Base-by-base conservation (phyloP, 176 grass and related monocot genomes). In the Rhynchospora tenuis region DNA sequence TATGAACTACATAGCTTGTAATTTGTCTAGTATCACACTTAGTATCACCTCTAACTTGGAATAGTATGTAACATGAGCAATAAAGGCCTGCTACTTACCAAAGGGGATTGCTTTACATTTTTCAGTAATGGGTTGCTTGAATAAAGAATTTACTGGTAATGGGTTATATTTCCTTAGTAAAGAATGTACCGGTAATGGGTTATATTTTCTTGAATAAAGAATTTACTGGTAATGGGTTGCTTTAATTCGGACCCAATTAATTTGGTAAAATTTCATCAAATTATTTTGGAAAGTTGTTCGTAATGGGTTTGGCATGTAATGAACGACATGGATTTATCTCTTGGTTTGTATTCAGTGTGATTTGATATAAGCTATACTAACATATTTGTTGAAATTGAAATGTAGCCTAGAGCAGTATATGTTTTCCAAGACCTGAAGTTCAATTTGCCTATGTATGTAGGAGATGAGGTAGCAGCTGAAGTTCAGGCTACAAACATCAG, bases 321-420 rank as follows among this genome's bases (percentile, higher is more conserved):
- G 9, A 24, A 1, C 11, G 26, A 62, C 11, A 62, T 62, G 22
- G 8, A 62, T 61, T 61, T 61, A 23, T 62, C 7, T 0, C 20
- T 62, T 62, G n/a, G 6, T 58, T 16, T n/a, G n/a, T n/a, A 19
- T 44, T 69, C 17, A 9, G 33, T 12, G 0, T 17, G 33, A n/a
- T 43, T 43, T 14, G 8, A 3, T 2, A 19, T 69, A 2, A 44
- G 44, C 66, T 70, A 11, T 20, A 70, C 45, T 74, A 74, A 74
- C 13, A 26, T 74, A 3, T 74, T n/a, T 74, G 20, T 26, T 74
- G 2, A 74, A 2, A 74, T 7, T 74, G 11, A 74, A 74, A 13
- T 9, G 38, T 76, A 97, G 88, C 94, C 94, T 66, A 85, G 91
- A 19, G 84, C 82, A 16, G 63, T 92, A 63, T 92, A 89, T 80